A percentile compares a stretch with the other conserved stretches of the same genome.
Evolutionary conservation across 805 yeast species (phyloP).

Genomic region (Hanseniaspora mollemarum): DNA sequence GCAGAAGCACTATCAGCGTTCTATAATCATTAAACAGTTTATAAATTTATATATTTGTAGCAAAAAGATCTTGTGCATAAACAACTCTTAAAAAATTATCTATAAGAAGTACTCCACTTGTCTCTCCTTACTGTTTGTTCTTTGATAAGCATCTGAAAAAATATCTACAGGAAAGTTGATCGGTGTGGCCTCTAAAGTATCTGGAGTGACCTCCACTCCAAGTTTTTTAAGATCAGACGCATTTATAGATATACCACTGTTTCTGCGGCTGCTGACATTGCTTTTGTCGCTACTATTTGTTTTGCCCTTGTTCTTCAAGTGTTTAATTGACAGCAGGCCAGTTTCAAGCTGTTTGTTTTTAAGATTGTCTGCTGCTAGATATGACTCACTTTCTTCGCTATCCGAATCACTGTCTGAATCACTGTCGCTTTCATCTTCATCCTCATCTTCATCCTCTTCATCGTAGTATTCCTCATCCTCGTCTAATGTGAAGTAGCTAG

Average conservation of each 20-base stretch:
- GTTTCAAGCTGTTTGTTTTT: neutral
- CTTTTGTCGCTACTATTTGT: neutral
- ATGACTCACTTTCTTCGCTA: conserved; percentile 18
- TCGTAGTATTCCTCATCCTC: conserved; percentile 10
- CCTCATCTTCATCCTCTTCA: conserved; percentile 11
- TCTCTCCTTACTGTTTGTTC: conserved; percentile 27
- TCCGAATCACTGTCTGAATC: conserved; percentile 15
- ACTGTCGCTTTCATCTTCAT: conserved; percentile 1
- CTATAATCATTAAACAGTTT: too few species aligned
- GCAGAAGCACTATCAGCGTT: too few species aligned
- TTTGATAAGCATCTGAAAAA: conserved; percentile 30
- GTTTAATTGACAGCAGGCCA: neutral
- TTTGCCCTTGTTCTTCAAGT: neutral
- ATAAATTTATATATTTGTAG: too few species aligned
- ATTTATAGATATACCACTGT: neutral
- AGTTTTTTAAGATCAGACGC: neutral
- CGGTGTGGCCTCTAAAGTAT: conserved; percentile 2
- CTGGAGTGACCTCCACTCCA: conserved; percentile 14
- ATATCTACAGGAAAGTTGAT: conserved; percentile 20
- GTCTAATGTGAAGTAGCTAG: conserved; percentile 14
- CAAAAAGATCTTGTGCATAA: too few species aligned
- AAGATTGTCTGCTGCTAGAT: neutral
- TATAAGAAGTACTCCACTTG: conserved; percentile 29
- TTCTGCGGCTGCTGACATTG: neutral
- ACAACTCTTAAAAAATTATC: neutral